Percentiles rank a stretch among this genome's conserved stretches.
These are phyloP conservation scores for Vicia sativa DNA, from an alignment of 306 rosid species.

Conservation along the genomic window DNA sequence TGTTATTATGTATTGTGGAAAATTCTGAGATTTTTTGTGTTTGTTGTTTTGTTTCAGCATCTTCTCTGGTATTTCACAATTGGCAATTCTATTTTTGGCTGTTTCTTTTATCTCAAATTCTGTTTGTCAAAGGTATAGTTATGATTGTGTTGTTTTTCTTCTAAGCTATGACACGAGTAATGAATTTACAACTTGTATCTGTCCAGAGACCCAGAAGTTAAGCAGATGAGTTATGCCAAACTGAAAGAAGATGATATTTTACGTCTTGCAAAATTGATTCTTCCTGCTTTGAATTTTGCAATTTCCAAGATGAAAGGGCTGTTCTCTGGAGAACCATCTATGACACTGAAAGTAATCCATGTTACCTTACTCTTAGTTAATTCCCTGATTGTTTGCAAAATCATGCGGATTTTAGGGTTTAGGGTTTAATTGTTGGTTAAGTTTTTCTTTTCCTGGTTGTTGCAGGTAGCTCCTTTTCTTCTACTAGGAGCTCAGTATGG, in stretches of 20 bases:
- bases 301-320: slow-evolving; percentile 59
- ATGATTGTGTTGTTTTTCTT: background rate
- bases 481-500: slow-evolving; percentile 87
- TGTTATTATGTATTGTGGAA: background rate
- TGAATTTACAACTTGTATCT: slow-evolving; percentile 19
- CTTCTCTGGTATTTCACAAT: slow-evolving; percentile 63
- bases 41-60: slow-evolving; percentile 56
- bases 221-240: slow-evolving; percentile 43
- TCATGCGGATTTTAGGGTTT: slow-evolving; percentile 17
- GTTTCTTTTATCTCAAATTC: slow-evolving; percentile 75
- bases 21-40: slow-evolving; percentile 23
- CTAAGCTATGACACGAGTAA: background rate
- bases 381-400: slow-evolving; percentile 14
- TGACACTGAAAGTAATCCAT: slow-evolving; percentile 76
- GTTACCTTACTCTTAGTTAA: slow-evolving; percentile 3
- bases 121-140: slow-evolving; percentile 64
- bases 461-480: slow-evolving; percentile 79
- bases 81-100: slow-evolving; percentile 65
- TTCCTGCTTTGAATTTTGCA: slow-evolving; percentile 72
- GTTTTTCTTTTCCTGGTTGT: slow-evolving; percentile 21
- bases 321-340: slow-evolving; percentile 88
- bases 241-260: slow-evolving; percentile 80
- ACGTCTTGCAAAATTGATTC: slow-evolving; percentile 63
- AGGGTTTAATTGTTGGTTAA: background rate
- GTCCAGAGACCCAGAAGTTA: slow-evolving; percentile 51